phyloP scores from a whole-genome alignment of 768 basidiomycete species.

The Agaricus blazei region DNA sequence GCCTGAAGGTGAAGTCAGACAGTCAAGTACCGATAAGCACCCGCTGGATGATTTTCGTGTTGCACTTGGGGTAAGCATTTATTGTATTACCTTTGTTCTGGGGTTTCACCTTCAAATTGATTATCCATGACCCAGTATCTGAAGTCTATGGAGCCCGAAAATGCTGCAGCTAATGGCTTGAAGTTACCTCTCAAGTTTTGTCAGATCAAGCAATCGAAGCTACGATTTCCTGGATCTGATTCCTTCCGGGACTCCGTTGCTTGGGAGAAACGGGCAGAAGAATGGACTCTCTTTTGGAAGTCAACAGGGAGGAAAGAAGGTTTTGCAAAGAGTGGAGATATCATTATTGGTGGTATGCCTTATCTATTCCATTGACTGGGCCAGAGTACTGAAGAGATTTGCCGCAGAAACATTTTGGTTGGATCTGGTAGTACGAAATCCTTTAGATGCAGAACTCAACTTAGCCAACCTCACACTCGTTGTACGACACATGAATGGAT shows the following conservation, averaged over 20 bases:
- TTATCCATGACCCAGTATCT: constrained; percentile 52
- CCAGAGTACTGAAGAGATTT: not conserved
- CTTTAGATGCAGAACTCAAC: constrained; percentile 68
- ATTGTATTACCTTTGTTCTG: not conserved
- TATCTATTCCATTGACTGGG: not conserved
- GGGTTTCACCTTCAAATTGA: not conserved
- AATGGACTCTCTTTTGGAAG: constrained; percentile 61
- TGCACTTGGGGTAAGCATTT: constrained; percentile 66
- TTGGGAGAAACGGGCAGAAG: constrained; percentile 64
- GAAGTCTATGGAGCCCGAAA: constrained; percentile 48
- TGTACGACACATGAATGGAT: constrained; percentile 34
- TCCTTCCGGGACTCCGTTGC: constrained; percentile 34
- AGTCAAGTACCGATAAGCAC: constrained; percentile 48
- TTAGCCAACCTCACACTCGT: constrained; percentile 56
- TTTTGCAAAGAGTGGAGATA: constrained; percentile 52
- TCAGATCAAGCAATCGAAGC: constrained; percentile 45
- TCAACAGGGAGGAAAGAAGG: constrained; percentile 45
- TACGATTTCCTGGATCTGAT: constrained; percentile 53
- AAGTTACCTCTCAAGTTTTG: constrained; percentile 67
- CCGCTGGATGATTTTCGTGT: constrained; percentile 86
- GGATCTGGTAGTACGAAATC: constrained; percentile 66
- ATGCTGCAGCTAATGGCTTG: constrained; percentile 37
- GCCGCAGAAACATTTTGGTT: constrained; percentile 70
- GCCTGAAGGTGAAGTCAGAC: constrained; percentile 12
- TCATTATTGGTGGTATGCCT: constrained; percentile 55